These are phyloP conservation scores for Boechera stricta DNA, from an alignment of 345 rosid genomes.

Conservation along the genomic window DNA sequence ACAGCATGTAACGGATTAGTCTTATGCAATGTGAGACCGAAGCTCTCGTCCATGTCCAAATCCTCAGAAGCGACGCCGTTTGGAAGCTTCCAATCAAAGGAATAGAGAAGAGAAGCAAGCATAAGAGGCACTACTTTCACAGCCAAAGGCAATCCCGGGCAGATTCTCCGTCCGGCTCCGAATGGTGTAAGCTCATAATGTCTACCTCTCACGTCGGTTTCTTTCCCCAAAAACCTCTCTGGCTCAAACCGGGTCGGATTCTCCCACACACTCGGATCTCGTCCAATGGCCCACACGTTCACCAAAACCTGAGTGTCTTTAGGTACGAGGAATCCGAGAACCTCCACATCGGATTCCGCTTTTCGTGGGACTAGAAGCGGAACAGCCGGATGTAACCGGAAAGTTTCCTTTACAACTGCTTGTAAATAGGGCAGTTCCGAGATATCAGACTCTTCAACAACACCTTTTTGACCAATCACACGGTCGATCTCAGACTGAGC, in stretches of 20 bases:
- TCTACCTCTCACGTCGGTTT: slow-evolving; percentile 37
- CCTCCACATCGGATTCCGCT: slow-evolving; percentile 39
- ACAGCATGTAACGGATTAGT: slow-evolving; percentile 40
- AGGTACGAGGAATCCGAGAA: slow-evolving; percentile 41
- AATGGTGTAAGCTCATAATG: slow-evolving; percentile 45
- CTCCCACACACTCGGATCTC: slow-evolving; percentile 49
- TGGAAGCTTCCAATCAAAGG: slow-evolving; percentile 58
- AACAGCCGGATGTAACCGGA: slow-evolving; percentile 50
- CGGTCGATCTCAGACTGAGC: slow-evolving; percentile 39
- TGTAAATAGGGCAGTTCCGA: slow-evolving; percentile 42
- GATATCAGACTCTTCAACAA: slow-evolving; percentile 47
- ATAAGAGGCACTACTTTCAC: slow-evolving; percentile 45
- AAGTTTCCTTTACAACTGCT: slow-evolving; percentile 53
- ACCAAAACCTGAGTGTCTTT: slow-evolving; percentile 48
- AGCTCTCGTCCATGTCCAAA: slow-evolving; percentile 52
- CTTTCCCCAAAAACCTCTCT: slow-evolving; percentile 42
- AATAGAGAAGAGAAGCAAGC: slow-evolving; percentile 53
- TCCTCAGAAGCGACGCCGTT: slow-evolving; percentile 35
- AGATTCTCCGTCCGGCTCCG: slow-evolving; percentile 46
- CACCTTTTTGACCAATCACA: slow-evolving; percentile 41
- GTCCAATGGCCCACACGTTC: slow-evolving; percentile 49
- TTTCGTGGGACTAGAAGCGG: slow-evolving; percentile 49
- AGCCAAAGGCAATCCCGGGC: slow-evolving; percentile 51
- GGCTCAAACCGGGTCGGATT: slow-evolving; percentile 43
- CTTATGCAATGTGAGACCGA: slow-evolving; percentile 44